phyloP scores from a whole-genome alignment of 257 asterid genomes.

The Jacaranda mimosifolia region DNA sequence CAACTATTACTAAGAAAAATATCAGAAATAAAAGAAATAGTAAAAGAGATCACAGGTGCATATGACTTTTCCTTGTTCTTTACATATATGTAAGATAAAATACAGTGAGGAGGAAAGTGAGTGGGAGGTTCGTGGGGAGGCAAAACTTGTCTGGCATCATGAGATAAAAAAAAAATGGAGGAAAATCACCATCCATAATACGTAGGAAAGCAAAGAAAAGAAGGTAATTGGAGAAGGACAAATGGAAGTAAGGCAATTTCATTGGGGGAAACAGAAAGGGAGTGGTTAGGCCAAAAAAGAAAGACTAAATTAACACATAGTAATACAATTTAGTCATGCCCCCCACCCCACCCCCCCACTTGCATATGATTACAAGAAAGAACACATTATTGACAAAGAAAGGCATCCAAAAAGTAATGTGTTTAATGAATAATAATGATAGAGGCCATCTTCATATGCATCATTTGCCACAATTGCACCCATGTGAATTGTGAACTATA shows the following conservation, averaged over 20 bases:
- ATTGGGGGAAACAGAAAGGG: conserved; percentile 1
- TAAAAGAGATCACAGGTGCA: conserved; percentile 13
- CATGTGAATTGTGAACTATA: conserved; percentile 28
- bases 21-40: background rate
- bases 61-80: background rate
- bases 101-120: background rate
- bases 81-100: background rate
- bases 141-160: conserved; percentile 52
- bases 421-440: conserved; percentile 25
- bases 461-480: conserved; percentile 39
- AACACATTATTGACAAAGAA: conserved; percentile 36
- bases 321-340: background rate
- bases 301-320: background rate
- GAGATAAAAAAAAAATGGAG: conserved; percentile 23
- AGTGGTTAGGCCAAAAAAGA: conserved; percentile 28
- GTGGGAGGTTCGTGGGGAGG: conserved; percentile 48
- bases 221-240: background rate
- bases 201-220: background rate
- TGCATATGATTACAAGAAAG: conserved; percentile 39
- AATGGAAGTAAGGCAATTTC: background rate
- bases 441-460: conserved; percentile 32
- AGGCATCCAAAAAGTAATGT: conserved; percentile 31
- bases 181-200: conserved; percentile 26
- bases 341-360: background rate
- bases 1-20: background rate